Conservation (phyloP, 371 early-diverging fungal species). For the Mortierella sp. region DNA sequence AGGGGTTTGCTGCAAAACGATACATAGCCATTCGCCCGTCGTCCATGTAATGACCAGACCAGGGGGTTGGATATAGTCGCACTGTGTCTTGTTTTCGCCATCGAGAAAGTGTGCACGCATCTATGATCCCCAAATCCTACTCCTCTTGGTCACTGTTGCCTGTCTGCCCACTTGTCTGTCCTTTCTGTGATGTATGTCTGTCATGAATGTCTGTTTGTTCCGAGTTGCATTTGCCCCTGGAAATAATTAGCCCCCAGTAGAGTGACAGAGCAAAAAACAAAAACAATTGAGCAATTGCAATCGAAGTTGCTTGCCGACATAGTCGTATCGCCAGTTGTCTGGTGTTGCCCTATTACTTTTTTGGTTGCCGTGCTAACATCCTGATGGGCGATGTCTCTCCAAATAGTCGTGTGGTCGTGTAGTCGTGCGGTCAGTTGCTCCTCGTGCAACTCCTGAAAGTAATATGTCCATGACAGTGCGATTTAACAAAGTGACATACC, state of each 20-base stretch:
- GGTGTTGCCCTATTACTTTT: neutral
- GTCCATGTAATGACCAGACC: neutral
- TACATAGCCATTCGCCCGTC: neutral
- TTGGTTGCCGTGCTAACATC: neutral
- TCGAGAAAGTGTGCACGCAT: no score
- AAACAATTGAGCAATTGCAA: neutral
- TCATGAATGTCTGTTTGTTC: neutral
- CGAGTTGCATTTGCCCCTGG: neutral
- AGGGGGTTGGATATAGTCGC: no score
- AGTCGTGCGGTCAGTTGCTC: neutral
- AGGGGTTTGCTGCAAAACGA: neutral
- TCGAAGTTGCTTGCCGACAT: neutral
- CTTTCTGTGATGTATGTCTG: no score
- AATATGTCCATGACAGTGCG: neutral
- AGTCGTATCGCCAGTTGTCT: neutral
- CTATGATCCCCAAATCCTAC: no score
- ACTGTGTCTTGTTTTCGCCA: no score
- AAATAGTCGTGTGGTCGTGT: neutral
- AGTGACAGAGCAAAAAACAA: neutral
- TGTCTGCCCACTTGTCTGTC: neutral
- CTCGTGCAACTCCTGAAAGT: neutral
- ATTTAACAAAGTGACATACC: conserved; percentile 56
- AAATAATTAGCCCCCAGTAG: neutral
- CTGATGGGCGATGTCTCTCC: neutral
- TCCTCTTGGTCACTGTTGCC: no score